Percentiles rank a stretch among this genome's conserved stretches.
phyloP scores from a whole-genome alignment of 2,329 filamentous ascomycete species.

The Beauveria pseudobassiana region DNA sequence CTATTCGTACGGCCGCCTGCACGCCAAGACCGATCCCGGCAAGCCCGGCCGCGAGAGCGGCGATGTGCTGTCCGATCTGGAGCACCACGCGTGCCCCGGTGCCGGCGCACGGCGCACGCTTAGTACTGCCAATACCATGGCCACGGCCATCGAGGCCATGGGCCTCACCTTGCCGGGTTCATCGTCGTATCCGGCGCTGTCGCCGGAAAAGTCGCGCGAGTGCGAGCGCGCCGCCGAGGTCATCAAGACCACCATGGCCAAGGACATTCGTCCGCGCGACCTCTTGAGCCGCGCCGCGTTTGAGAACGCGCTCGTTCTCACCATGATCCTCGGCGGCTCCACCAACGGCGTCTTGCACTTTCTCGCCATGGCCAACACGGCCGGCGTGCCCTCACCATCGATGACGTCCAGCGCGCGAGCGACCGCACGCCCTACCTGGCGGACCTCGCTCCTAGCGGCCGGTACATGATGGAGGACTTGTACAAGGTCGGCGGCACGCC shows the following conservation, averaged over 20 bases:
- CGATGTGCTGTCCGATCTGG: slow-evolving; percentile 79
- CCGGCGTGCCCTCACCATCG: slow-evolving; percentile 69
- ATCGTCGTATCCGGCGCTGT: slow-evolving; percentile 72
- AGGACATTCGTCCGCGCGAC: slow-evolving; percentile 72
- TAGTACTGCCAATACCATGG: slow-evolving; percentile 86
- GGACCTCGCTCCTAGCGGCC: slow-evolving; percentile 75
- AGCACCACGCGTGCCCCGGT: slow-evolving; percentile 60
- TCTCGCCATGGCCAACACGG: slow-evolving; percentile 82
- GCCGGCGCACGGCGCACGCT: too few species aligned
- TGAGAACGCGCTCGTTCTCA: slow-evolving; percentile 82
- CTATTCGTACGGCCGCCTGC: slow-evolving; percentile 68
- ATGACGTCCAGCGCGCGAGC: slow-evolving; percentile 75
- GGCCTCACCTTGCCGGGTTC: slow-evolving; percentile 75
- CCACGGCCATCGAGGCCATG: slow-evolving; percentile 75
- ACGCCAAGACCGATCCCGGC: slow-evolving; percentile 56
- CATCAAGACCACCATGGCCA: slow-evolving; percentile 72
- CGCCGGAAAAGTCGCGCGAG: slow-evolving; percentile 78
- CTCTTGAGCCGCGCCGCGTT: slow-evolving; percentile 74
- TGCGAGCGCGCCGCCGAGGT: slow-evolving; percentile 74
- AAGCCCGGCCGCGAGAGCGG: slow-evolving; percentile 59
- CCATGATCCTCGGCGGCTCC: slow-evolving; percentile 84
- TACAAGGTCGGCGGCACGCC: slow-evolving; percentile 82
- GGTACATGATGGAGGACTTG: slow-evolving; percentile 82
- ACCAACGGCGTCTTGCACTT: slow-evolving; percentile 88
- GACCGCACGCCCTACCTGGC: slow-evolving; percentile 82